Conservation (phyloP, 1,139 yeast genomes). For the Groenewaldozyma sp. region DNA sequence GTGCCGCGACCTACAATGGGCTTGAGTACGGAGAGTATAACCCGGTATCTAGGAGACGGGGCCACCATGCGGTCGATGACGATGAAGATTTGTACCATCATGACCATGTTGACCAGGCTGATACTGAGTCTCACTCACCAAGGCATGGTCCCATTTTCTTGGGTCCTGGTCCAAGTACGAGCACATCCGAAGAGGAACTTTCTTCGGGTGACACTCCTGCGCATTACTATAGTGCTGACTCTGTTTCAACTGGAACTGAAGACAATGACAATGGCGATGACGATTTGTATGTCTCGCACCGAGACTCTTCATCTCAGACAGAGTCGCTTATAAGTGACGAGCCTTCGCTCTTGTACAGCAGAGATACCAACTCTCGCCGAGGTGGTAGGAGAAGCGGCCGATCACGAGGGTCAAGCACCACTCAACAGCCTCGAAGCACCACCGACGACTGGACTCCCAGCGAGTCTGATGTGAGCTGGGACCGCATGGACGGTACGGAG, state of each 20-base stretch:
- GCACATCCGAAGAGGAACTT: neutral
- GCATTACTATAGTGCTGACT: neutral
- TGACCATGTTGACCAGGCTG: no score
- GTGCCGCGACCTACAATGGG: neutral
- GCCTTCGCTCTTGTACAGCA: conserved; percentile 11
- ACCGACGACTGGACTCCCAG: neutral
- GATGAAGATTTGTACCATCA: neutral
- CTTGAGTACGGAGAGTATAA: neutral
- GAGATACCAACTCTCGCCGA: conserved; percentile 1
- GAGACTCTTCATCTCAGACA: conserved; percentile 5
- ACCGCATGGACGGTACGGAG: conserved; percentile 14
- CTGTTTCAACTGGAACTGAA: neutral
- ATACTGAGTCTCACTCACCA: no score
- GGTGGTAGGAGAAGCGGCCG: neutral
- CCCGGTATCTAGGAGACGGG: neutral
- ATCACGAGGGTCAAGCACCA: neutral
- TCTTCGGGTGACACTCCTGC: neutral
- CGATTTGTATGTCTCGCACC: neutral
- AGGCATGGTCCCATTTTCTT: conserved; percentile 2
- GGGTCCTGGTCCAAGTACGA: conserved; percentile 1
- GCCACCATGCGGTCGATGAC: neutral
- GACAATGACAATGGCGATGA: neutral
- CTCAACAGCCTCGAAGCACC: conserved; percentile 4
- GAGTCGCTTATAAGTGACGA: conserved; percentile 10
- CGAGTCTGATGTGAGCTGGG: conserved; percentile 15